These are phyloP conservation scores for Quambalaria eucalypti DNA, from an alignment of 1,284 basidiomycete genomes.

Conservation along the genomic window DNA sequence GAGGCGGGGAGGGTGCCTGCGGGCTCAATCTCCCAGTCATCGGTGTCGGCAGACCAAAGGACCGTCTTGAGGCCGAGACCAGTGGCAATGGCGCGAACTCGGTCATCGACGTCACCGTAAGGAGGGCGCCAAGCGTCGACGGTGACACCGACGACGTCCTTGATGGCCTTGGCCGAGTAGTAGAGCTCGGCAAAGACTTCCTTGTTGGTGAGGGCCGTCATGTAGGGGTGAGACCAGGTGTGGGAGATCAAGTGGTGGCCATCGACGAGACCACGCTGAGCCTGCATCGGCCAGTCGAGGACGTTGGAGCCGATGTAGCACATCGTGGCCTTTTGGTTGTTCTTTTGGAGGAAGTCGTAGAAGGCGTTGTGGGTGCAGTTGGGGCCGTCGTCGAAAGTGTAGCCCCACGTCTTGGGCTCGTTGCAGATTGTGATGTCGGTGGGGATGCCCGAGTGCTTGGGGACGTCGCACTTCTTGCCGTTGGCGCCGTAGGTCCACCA, in stretches of 20 bases:
- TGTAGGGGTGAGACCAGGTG: constrained; percentile 22
- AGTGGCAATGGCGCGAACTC: constrained; percentile 51
- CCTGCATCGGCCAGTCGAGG: constrained; percentile 10
- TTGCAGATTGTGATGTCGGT: constrained; percentile 47
- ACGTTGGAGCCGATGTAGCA: constrained; percentile 30
- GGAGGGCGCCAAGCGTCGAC: constrained; percentile 48
- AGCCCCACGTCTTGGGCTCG: constrained; percentile 48
- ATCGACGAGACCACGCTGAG: constrained; percentile 15
- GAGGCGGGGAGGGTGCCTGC: constrained; percentile 33
- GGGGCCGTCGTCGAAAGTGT: constrained; percentile 37
- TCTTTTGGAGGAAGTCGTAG: constrained; percentile 16
- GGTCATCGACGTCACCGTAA: constrained; percentile 53
- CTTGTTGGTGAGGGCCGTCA: constrained; percentile 14
- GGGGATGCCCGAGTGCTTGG: constrained; percentile 20
- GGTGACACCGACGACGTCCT: constrained; percentile 50
- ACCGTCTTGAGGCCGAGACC: constrained; percentile 50
- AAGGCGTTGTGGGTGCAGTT: constrained; percentile 30
- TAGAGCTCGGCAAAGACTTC: constrained; percentile 53
- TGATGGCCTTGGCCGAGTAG: constrained; percentile 51
- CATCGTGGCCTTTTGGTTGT: constrained; percentile 21
- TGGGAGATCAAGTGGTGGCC: constrained; percentile 22
- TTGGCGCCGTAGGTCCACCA: constrained; percentile 9
- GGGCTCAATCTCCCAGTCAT: constrained; percentile 47
- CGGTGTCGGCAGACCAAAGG: constrained; percentile 49
- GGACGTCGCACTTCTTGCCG: constrained; percentile 21